Evolutionary conservation across 2,329 filamentous ascomycete species (phyloP).

Genomic region (Aspergillus ustus): DNA sequence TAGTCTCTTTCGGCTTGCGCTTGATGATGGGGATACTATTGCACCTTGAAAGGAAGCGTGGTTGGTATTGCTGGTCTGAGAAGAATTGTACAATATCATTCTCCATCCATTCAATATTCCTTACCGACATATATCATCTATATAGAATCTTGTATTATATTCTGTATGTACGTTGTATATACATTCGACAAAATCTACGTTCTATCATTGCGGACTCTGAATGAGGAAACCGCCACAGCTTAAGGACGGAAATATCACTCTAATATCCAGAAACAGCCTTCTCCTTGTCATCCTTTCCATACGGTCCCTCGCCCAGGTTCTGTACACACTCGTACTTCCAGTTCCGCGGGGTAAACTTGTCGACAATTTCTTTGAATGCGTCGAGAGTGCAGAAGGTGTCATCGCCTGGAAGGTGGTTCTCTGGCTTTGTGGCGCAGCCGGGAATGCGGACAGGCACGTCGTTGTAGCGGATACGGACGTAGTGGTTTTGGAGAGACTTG

Average conservation of each 20-base stretch:
- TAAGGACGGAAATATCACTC: not conserved
- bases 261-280: constrained; percentile 46
- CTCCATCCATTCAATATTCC: not conserved
- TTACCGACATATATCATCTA: not conserved
- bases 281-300: constrained; percentile 50
- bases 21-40: not conserved
- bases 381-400: constrained; percentile 88
- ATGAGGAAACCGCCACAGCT: not conserved
- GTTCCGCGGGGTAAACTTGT: constrained; percentile 81
- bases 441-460: constrained; percentile 81
- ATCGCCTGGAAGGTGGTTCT: constrained; percentile 85
- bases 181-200: not conserved
- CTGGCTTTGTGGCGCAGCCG: constrained; percentile 70
- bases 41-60: not conserved
- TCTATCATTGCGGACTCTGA: not conserved
- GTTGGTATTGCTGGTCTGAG: not conserved
- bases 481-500: constrained; percentile 64
- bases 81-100: not conserved
- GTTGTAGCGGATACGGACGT: constrained; percentile 89
- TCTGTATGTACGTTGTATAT: not conserved
- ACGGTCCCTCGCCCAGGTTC: constrained; percentile 60
- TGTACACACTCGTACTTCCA: constrained; percentile 70
- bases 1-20: not conserved
- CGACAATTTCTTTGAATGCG: constrained; percentile 90
- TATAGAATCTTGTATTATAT: not conserved